Percentiles rank a stretch among this genome's conserved stretches.
Conservation (phyloP, 2,329 filamentous ascomycete genomes). For the Verticillium dahliae region DNA sequence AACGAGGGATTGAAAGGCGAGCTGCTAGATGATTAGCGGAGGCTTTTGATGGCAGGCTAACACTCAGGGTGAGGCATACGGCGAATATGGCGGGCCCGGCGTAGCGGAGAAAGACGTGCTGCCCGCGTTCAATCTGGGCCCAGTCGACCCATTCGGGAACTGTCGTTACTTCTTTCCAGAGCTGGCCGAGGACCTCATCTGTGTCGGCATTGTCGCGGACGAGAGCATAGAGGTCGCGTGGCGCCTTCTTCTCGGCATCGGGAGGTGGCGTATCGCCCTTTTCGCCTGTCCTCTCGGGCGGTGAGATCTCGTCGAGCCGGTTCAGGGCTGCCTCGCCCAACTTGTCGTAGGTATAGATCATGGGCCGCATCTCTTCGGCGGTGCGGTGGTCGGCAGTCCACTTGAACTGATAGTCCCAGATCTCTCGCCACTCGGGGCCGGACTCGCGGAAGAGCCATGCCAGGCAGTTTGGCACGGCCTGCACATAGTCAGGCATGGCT, state of each 20-base stretch:
- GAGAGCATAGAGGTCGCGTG: conserved; percentile 56
- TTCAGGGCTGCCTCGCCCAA: conserved; percentile 61
- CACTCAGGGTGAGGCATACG: conserved; percentile 18
- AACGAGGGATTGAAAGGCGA: conserved; percentile 59
- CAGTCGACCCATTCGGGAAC: conserved; percentile 73
- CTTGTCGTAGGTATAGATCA: conserved; percentile 62
- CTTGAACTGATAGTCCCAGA: conserved; percentile 63
- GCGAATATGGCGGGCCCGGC: conserved; percentile 59
- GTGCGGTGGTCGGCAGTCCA: conserved; percentile 61
- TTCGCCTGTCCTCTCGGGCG: conserved; percentile 27
- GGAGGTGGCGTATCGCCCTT: conserved; percentile 21
- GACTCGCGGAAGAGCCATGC: conserved; percentile 8
- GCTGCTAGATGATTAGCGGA: conserved; percentile 20
- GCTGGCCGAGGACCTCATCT: conserved; percentile 44
- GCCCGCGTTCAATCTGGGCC: conserved; percentile 66
- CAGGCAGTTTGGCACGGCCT: conserved; percentile 2
- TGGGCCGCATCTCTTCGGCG: conserved; percentile 48
- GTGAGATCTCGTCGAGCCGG: conserved; percentile 55
- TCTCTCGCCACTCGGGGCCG: conserved; percentile 11
- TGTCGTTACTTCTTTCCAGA: conserved; percentile 63
- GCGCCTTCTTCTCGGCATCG: conserved; percentile 20
- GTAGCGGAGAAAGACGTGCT: conserved; percentile 74
- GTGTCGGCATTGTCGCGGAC: conserved; percentile 50
- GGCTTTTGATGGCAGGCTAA: no score
- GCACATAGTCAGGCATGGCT: not conserved